phyloP scores from a whole-genome alignment of 176 grass and related monocot species.

The Stipa capillata region DNA sequence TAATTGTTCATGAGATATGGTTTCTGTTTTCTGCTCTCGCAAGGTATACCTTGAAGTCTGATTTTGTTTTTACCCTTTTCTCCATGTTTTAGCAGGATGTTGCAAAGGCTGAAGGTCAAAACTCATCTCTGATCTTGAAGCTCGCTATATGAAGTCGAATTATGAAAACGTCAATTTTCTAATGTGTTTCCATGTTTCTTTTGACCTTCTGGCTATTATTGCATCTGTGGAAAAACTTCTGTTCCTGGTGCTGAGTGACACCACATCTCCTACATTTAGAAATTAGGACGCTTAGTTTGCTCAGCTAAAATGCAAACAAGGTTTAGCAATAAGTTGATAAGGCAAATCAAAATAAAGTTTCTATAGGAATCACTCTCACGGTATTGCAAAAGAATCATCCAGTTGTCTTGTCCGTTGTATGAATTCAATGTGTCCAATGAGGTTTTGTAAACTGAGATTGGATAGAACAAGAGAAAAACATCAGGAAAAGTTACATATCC shows the following conservation, averaged over 20 bases:
- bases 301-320: neutral
- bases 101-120: conserved; percentile 43
- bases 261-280: neutral
- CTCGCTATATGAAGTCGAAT: neutral
- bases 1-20: neutral
- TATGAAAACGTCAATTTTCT: neutral
- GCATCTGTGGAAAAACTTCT: neutral
- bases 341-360: neutral
- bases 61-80: neutral
- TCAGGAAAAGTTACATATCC: neutral
- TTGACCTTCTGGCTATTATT: neutral
- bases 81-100: conserved; percentile 21
- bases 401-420: neutral
- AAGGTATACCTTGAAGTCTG: neutral
- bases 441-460: neutral
- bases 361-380: neutral
- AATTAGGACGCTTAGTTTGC: neutral
- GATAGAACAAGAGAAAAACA: neutral
- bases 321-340: neutral
- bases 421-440: neutral
- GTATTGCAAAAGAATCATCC: neutral
- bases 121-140: neutral
- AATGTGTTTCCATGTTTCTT: neutral
- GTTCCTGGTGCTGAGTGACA: neutral
- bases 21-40: neutral